Evolutionary conservation across 805 yeast species (phyloP).

Genomic region (Starmera caribaea): DNA sequence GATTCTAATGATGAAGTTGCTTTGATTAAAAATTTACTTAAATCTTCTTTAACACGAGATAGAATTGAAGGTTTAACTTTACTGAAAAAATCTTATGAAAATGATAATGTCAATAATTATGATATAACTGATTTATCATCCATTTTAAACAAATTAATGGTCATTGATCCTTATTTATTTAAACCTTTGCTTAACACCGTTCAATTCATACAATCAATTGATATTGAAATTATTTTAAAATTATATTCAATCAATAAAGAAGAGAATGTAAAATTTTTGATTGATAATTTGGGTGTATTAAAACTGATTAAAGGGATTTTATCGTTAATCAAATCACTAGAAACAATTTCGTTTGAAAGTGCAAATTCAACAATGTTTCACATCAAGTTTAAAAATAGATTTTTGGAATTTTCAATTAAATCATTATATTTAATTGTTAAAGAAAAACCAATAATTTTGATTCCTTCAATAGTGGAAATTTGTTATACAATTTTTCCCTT

Average conservation of each 20-base stretch:
- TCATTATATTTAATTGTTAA: constrained; percentile 13
- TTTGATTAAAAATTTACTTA: constrained; percentile 5
- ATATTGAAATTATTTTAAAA: constrained; percentile 19
- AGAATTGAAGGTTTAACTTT: constrained; percentile 13
- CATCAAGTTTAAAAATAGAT: constrained; percentile 11
- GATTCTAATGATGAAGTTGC: neutral
- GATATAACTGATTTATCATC: constrained; percentile 9
- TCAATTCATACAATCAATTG: constrained; percentile 19
- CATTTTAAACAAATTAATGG: constrained; percentile 13
- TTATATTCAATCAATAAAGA: constrained; percentile 21
- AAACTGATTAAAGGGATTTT: constrained; percentile 10
- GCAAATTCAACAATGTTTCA: constrained; percentile 18
- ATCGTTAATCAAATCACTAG: constrained; percentile 10
- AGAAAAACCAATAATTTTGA: constrained; percentile 1
- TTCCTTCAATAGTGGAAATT: neutral
- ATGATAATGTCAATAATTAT: neutral
- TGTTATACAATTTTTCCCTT: constrained; percentile 14
- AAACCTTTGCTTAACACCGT: constrained; percentile 19
- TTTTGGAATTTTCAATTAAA: constrained; percentile 11
- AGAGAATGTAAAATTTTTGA: constrained; percentile 10
- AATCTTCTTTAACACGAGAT: constrained; percentile 17
- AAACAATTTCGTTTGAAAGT: constrained; percentile 11
- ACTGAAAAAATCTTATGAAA: constrained; percentile 3
- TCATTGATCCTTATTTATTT: constrained; percentile 19
- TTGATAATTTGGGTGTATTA: constrained; percentile 5